These are phyloP conservation scores for Austroboletus niveus DNA, from an alignment of 1,284 basidiomycete genomes.

Conservation along the genomic window DNA sequence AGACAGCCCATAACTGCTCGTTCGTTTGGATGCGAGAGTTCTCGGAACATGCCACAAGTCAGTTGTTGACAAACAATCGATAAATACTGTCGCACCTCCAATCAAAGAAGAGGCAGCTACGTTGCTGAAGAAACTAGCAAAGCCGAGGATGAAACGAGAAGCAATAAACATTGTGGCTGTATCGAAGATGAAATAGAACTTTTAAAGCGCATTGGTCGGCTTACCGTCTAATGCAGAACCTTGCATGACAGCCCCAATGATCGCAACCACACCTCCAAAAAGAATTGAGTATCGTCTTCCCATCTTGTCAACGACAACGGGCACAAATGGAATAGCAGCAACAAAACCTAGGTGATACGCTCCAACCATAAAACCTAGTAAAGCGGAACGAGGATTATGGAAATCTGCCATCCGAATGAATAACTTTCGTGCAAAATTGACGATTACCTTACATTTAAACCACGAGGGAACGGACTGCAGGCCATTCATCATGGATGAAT, in stretches of 20 bases:
- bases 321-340: conserved; percentile 8
- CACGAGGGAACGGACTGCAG: conserved; percentile 21
- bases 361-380: conserved; percentile 12
- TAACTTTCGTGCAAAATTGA: not conserved
- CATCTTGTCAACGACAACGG: conserved; percentile 9
- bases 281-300: conserved; percentile 17
- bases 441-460: conserved; percentile 14
- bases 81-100: conserved; percentile 10
- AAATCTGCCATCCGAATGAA: conserved; percentile 9
- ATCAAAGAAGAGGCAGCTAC: conserved; percentile 17
- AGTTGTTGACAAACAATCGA: not conserved
- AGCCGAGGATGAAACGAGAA: conserved; percentile 19
- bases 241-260: conserved; percentile 11
- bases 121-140: conserved; percentile 4
- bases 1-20: conserved; percentile 10
- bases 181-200: not conserved
- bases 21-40: conserved; percentile 21
- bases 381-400: conserved; percentile 15
- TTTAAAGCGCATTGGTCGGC: not conserved
- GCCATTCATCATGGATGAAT: conserved; percentile 13
- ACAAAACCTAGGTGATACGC: conserved; percentile 15
- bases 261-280: conserved; percentile 1
- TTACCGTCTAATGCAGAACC: conserved; percentile 2
- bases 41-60: not conserved
- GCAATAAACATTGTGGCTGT: conserved; percentile 15